Evolutionary conservation across 1,284 basidiomycete genomes (phyloP).

Genomic region (Mycena citricolor): DNA sequence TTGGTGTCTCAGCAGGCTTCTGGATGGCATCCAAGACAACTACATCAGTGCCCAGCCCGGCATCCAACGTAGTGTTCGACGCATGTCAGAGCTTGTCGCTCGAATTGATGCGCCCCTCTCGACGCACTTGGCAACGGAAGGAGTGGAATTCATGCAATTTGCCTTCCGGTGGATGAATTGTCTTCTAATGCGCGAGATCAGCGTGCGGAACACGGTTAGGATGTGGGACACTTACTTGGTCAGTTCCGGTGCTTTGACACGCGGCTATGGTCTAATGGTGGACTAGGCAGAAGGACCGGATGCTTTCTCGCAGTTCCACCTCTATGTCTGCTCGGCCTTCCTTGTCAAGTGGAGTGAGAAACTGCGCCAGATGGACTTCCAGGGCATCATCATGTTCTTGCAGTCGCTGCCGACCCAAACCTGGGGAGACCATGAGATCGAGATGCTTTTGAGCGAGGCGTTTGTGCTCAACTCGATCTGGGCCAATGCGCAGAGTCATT

Average conservation of each 20-base stretch:
- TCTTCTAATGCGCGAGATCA: slow-evolving; percentile 93
- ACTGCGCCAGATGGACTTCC: slow-evolving; percentile 93
- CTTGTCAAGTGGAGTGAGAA: slow-evolving; percentile 91
- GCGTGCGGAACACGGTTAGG: slow-evolving; percentile 89
- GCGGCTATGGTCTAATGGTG: background rate
- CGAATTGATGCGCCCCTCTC: slow-evolving; percentile 89
- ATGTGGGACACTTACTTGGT: slow-evolving; percentile 99
- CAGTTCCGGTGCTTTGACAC: slow-evolving; percentile 30
- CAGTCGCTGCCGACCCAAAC: slow-evolving; percentile 93
- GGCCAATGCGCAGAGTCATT: slow-evolving; percentile 94
- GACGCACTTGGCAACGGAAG: slow-evolving; percentile 81
- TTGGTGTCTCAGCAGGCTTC: slow-evolving; percentile 91
- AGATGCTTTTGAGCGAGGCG: slow-evolving; percentile 92
- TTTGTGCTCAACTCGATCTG: slow-evolving; percentile 93
- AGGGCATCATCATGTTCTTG: slow-evolving; percentile 99
- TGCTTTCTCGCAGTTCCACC: slow-evolving; percentile 94
- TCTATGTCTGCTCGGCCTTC: slow-evolving; percentile 95
- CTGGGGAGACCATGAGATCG: slow-evolving; percentile 95
- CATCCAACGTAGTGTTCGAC: slow-evolving; percentile 86
- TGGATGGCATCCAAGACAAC: slow-evolving; percentile 97
- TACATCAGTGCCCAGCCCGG: slow-evolving; percentile 95
- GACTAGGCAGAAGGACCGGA: slow-evolving; percentile 88
- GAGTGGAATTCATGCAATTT: slow-evolving; percentile 98
- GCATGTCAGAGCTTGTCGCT: slow-evolving; percentile 90
- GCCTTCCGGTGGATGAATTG: slow-evolving; percentile 99